Conservation (phyloP, 306 rosid species). For the Cucurbita pepo region DNA sequence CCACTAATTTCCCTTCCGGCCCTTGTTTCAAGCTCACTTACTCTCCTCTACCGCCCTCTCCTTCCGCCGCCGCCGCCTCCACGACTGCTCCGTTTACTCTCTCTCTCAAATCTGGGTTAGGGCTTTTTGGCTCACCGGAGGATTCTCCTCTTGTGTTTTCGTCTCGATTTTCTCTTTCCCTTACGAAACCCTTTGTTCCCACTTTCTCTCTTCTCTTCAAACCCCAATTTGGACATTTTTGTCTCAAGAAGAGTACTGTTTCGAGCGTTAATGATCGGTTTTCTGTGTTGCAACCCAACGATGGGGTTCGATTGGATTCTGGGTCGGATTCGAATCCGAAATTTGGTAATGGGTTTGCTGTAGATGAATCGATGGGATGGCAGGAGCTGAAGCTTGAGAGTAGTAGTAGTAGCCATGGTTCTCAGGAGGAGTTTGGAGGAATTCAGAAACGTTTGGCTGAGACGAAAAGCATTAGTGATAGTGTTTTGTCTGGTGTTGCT, state of each 20-base stretch:
- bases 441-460: slow-evolving; percentile 13
- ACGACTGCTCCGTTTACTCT: slow-evolving; percentile 40
- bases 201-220: slow-evolving; percentile 57
- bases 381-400: slow-evolving; percentile 65
- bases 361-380: slow-evolving; percentile 34
- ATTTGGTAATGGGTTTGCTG: slow-evolving; percentile 21
- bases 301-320: slow-evolving; percentile 2
- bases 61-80: slow-evolving; percentile 24
- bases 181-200: slow-evolving; percentile 24
- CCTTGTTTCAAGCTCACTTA: slow-evolving; percentile 43
- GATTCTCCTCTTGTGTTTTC: slow-evolving; percentile 71
- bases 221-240: slow-evolving; percentile 65
- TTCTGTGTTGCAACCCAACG: slow-evolving; percentile 12
- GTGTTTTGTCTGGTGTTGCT: slow-evolving; percentile 29
- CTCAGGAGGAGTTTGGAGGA: slow-evolving; percentile 1
- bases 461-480: slow-evolving; percentile 20
- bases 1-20: slow-evolving; percentile 14
- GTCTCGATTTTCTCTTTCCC: slow-evolving; percentile 37
- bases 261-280: slow-evolving; percentile 19
- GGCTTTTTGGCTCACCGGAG: slow-evolving; percentile 53
- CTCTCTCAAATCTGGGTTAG: slow-evolving; percentile 75
- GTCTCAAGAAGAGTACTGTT: slow-evolving; percentile 35
- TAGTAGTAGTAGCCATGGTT: slow-evolving; percentile 5
- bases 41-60: slow-evolving; percentile 51
- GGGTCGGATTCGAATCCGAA: slow-evolving; percentile 11